These are phyloP conservation scores for Asterochloris sp. DNA, from an alignment of 139 green algal species.

Conservation along the genomic window DNA sequence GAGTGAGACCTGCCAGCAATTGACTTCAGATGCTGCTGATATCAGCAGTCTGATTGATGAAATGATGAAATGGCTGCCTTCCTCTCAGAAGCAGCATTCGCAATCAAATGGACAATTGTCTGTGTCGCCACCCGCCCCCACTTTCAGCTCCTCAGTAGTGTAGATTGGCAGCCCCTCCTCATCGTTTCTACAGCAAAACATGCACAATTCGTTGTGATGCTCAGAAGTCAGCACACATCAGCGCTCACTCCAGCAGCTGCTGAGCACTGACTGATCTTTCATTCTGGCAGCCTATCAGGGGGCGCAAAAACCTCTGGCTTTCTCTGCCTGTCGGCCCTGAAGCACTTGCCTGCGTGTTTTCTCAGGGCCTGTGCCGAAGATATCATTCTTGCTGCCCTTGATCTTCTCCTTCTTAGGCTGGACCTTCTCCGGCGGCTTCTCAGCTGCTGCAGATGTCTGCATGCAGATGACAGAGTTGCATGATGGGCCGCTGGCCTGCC, in stretches of 20 bases:
- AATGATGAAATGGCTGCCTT: not conserved
- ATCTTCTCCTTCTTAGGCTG: not conserved
- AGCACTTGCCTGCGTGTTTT: slow-evolving; percentile 19
- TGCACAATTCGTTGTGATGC: not conserved
- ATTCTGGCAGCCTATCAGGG: no score
- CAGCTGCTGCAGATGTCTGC: no score
- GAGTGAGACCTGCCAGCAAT: no score
- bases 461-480: no score
- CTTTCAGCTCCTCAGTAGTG: slow-evolving; percentile 20
- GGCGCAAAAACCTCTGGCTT: not conserved
- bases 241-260: not conserved
- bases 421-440: not conserved
- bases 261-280: not conserved
- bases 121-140: slow-evolving; percentile 22
- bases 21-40: no score
- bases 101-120: slow-evolving; percentile 29
- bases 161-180: slow-evolving; percentile 27
- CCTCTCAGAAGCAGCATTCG: slow-evolving; percentile 26
- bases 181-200: slow-evolving; percentile 15
- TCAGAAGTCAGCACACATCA: not conserved
- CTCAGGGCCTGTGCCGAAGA: slow-evolving; percentile 14
- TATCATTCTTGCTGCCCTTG: slow-evolving; percentile 25
- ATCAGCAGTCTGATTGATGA: not conserved
- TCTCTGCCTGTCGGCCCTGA: not conserved
- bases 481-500: no score